Percentiles rank a stretch among this genome's conserved stretches.
Conservation (phyloP, 192 early-diverging fungal genomes). For the Coemansia sp. region DNA sequence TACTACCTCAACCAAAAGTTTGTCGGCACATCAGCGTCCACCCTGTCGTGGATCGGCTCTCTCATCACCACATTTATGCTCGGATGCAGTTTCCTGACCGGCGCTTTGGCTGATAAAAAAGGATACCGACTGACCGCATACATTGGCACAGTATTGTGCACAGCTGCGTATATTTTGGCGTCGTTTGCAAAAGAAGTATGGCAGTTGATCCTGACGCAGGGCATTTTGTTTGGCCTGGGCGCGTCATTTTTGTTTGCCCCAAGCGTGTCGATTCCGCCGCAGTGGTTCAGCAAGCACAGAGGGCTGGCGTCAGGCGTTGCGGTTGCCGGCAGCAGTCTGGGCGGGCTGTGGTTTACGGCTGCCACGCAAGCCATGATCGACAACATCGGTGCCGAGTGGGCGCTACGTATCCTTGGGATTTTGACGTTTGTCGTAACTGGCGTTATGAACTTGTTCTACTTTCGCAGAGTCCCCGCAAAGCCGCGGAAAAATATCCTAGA, state of each 20-base stretch:
- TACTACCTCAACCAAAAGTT: constrained; percentile 49
- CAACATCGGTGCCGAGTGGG: constrained; percentile 62
- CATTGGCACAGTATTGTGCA: constrained; percentile 40
- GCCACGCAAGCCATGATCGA: constrained; percentile 62
- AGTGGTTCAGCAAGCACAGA: constrained; percentile 61
- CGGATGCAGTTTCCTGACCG: constrained; percentile 27
- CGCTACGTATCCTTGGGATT: constrained; percentile 67
- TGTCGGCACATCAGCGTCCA: constrained; percentile 29
- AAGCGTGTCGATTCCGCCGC: constrained; percentile 59
- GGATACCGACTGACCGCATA: constrained; percentile 36
- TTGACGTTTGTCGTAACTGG: constrained; percentile 47
- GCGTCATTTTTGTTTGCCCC: constrained; percentile 58
- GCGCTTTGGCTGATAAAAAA: constrained; percentile 36
- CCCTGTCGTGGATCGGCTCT: constrained; percentile 43
- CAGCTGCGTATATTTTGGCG: constrained; percentile 32
- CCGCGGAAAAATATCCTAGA: constrained; percentile 52
- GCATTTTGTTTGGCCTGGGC: constrained; percentile 63
- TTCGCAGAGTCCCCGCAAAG: constrained; percentile 46
- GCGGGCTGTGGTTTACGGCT: constrained; percentile 62
- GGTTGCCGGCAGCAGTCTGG: constrained; percentile 62
- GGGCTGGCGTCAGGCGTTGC: constrained; percentile 63
- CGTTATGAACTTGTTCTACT: constrained; percentile 33
- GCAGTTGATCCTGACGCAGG: constrained; percentile 72
- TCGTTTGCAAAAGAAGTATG: constrained; percentile 56
- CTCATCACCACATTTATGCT: constrained; percentile 36